These are phyloP conservation scores for Platanthera guangdongensis DNA, from an alignment of 106 monocot species.

Conservation along the genomic window DNA sequence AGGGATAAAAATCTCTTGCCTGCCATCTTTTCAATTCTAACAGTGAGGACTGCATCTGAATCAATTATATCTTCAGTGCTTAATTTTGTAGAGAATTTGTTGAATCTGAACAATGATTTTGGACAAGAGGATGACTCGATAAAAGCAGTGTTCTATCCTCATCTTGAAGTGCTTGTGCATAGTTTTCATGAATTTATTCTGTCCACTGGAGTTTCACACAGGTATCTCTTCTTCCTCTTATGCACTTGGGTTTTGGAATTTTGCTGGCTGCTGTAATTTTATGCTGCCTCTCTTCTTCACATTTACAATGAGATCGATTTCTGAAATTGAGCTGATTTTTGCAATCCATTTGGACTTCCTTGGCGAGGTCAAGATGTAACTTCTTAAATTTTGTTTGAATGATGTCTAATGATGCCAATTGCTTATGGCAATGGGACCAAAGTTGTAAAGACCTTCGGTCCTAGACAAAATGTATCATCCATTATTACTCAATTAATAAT, in stretches of 20 bases:
- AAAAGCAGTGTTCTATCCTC: slow-evolving; percentile 50
- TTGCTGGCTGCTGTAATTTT: background rate
- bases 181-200: slow-evolving; percentile 49
- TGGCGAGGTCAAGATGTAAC: background rate
- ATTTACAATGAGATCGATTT: background rate
- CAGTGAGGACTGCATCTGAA: slow-evolving; percentile 67
- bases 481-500: background rate
- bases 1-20: slow-evolving; percentile 52
- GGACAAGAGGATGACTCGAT: slow-evolving; percentile 32
- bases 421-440: background rate
- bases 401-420: background rate
- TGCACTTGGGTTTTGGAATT: slow-evolving; percentile 1
- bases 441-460: background rate
- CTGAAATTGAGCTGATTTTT: background rate
- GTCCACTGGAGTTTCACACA: slow-evolving; percentile 25
- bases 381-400: no score
- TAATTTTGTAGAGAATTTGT: slow-evolving; percentile 66
- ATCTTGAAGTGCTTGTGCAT: slow-evolving; percentile 48
- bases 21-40: slow-evolving; percentile 71
- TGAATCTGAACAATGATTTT: slow-evolving; percentile 51
- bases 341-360: background rate
- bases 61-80: slow-evolving; percentile 64
- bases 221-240: slow-evolving; percentile 24
- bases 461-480: background rate
- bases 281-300: background rate